Evolutionary conservation across 495 filamentous ascomycete genomes (phyloP).

Genomic region (Penicillium antarcticum): DNA sequence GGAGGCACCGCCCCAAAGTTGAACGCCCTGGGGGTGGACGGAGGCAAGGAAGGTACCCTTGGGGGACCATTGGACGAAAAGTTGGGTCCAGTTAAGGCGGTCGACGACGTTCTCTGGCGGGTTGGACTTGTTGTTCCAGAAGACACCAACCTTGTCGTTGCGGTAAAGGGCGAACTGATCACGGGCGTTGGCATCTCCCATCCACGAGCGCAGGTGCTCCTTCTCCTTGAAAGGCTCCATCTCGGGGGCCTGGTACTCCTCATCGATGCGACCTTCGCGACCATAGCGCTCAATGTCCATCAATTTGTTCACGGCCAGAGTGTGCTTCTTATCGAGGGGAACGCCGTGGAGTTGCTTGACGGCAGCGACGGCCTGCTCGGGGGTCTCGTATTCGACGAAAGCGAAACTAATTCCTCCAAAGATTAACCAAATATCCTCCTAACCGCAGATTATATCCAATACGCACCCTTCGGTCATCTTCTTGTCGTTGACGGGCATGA

Average conservation of each 20-base stretch:
- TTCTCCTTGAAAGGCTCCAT: constrained; percentile 81
- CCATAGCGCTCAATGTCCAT: constrained; percentile 97
- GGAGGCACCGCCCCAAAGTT: constrained; percentile 87
- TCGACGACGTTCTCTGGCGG: constrained; percentile 83
- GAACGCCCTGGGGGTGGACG: constrained; percentile 90
- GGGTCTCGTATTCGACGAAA: constrained; percentile 93
- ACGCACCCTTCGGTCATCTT: constrained; percentile 79
- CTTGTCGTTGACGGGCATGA: constrained; percentile 86
- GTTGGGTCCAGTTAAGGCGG: constrained; percentile 91
- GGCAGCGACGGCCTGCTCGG: constrained; percentile 84
- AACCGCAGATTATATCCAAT: constrained; percentile 12
- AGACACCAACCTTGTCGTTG: constrained; percentile 85
- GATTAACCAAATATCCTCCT: constrained; percentile 1
- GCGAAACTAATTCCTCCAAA: constrained; percentile 59
- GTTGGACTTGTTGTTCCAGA: constrained; percentile 97
- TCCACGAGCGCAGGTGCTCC: constrained; percentile 92
- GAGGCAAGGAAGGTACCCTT: constrained; percentile 91
- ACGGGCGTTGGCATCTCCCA: constrained; percentile 78
- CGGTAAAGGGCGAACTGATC: constrained; percentile 95
- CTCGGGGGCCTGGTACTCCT: constrained; percentile 76
- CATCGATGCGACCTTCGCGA: constrained; percentile 85
- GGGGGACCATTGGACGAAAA: constrained; percentile 96
- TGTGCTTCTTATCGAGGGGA: constrained; percentile 93
- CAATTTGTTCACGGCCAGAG: constrained; percentile 91
- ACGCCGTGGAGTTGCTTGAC: constrained; percentile 79